Base-by-base conservation (phyloP, 2,329 filamentous ascomycete species). In the Colletotrichum nymphaeae region DNA sequence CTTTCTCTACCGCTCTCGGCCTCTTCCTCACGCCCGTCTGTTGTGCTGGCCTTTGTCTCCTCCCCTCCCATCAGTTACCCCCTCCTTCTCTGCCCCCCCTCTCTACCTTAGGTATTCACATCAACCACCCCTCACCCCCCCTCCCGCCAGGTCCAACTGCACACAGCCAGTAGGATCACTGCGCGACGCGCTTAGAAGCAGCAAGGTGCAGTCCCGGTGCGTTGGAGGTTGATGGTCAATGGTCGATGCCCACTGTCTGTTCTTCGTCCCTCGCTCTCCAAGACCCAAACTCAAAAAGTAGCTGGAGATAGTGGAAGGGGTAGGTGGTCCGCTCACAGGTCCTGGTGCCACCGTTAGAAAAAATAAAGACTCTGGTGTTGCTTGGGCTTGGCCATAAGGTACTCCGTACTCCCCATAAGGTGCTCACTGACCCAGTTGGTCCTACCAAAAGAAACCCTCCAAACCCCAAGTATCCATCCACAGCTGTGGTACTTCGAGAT, bases 171-270 rank as follows among this genome's bases (percentile, higher is more conserved):
- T 83, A 78, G 74, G 76, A 82, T 78, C 77, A 77, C 77, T 75
- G 78, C 76, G 77, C 76, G 78, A 81, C 78, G 79, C 81, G 81
- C 81, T 82, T 81, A 79, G 67, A 59, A 69, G 56, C 60, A 70
- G 60, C 70, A 37, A 62, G 68, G 60, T 74, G 72, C 67, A 70
- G 67, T 70, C 55, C 46, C 70, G 62, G 70, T 70, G 70, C 67
- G 67, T 62, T 57, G 60, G 53, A 53, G 59, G 60, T 62, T 26
- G 67, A 53, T 49, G 19, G 42, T 49, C 42, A 22, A 49, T 49
- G 16, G 42, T 22, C 42, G 42, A 22, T 49, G 19, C 19, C 42
- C 42, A 73, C 67, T 35, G 70, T 70, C 70, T 70, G 70, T 70
- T 72, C 67, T 59, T 35, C 55, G 52, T 72, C 49, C 63, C 46